phyloP scores from a whole-genome alignment of 345 rosid genomes.

The Eucalyptus viminalis region DNA sequence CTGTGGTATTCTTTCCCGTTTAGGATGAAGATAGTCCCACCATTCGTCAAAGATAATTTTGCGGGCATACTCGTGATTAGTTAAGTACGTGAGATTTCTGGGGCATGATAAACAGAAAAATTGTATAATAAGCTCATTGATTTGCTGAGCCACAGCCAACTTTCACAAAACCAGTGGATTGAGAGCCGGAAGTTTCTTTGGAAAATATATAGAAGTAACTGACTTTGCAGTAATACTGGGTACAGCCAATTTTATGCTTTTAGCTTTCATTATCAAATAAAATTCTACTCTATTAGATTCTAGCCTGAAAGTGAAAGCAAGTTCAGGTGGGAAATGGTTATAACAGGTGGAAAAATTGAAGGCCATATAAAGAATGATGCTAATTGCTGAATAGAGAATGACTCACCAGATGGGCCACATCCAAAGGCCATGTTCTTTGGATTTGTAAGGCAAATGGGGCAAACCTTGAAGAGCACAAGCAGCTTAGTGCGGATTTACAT shows the following conservation, averaged over 20 bases:
- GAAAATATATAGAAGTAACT: neutral
- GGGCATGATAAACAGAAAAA: neutral
- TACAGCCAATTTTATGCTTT: neutral
- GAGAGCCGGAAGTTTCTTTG: neutral
- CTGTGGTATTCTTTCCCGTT: neutral
- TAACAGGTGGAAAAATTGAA: neutral
- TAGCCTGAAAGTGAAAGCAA: neutral
- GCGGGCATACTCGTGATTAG: neutral
- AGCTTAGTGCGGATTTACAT: neutral
- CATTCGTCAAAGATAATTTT: neutral
- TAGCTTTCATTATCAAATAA: neutral
- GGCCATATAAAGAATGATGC: neutral
- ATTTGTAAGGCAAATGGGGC: slow-evolving; percentile 88
- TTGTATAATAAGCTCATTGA: neutral
- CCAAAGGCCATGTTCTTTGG: slow-evolving; percentile 94
- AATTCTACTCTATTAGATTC: neutral
- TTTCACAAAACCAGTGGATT: neutral
- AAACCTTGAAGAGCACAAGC: slow-evolving; percentile 34
- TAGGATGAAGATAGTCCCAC: neutral
- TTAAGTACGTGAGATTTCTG: neutral
- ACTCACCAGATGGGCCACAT: slow-evolving; percentile 82
- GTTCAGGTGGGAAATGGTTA: neutral
- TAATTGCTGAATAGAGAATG: neutral
- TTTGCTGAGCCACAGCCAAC: neutral
- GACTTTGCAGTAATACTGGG: neutral